These are phyloP conservation scores for Boletellus emodensis DNA, from an alignment of 768 basidiomycete genomes.

Conservation along the genomic window DNA sequence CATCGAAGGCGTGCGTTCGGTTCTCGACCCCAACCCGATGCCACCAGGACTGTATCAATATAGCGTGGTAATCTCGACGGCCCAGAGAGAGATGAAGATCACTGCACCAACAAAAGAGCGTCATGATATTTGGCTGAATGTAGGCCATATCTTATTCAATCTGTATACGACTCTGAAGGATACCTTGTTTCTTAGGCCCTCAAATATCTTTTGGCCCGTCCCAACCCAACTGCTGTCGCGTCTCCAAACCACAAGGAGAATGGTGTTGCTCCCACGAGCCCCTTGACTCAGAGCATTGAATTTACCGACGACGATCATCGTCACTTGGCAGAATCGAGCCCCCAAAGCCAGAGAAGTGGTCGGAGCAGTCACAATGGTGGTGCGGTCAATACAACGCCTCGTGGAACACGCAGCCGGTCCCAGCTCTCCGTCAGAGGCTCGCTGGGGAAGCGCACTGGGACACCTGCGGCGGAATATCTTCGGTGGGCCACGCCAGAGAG, in stretches of 20 bases:
- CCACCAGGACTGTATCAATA: conserved; percentile 91
- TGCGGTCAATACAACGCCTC: conserved; percentile 71
- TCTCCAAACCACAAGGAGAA: conserved; percentile 30
- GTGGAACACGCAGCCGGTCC: conserved; percentile 73
- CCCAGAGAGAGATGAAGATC: conserved; percentile 96
- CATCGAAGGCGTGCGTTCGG: conserved; percentile 86
- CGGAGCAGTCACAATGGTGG: conserved; percentile 58
- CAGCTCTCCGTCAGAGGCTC: conserved; percentile 71
- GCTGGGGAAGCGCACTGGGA: conserved; percentile 81
- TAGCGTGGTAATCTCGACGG: conserved; percentile 88
- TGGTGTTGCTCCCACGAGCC: conserved; percentile 44
- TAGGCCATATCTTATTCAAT: conserved; percentile 36
- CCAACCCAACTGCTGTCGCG: conserved; percentile 33
- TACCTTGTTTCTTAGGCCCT: conserved; percentile 57
- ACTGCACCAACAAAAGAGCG: conserved; percentile 95
- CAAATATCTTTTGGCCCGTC: conserved; percentile 83
- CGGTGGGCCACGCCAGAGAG: conserved; percentile 74
- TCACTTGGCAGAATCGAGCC: conserved; percentile 49
- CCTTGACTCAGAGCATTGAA: conserved; percentile 41
- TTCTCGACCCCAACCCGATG: conserved; percentile 95
- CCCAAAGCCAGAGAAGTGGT: conserved; percentile 69
- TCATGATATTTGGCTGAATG: conserved; percentile 96
- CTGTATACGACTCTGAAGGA: conserved; percentile 1
- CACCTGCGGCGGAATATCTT: conserved; percentile 88
- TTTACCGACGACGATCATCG: conserved; percentile 52